Base-by-base conservation (phyloP, 257 asterid genomes). In the Solanum appendiculatum region DNA sequence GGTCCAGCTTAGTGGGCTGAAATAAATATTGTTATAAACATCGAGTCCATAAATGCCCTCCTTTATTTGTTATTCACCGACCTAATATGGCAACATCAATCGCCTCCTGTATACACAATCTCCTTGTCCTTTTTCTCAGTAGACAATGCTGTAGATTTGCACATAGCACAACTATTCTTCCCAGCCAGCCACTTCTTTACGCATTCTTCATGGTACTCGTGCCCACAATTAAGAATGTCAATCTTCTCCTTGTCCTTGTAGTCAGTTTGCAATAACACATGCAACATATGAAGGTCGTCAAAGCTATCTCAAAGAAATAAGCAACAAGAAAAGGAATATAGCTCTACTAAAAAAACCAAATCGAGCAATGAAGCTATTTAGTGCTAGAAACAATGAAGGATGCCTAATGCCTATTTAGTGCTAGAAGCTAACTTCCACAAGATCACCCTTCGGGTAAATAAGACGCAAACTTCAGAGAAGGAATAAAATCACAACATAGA, bases 121-220 rank as follows among this genome's bases (percentile, higher is more conserved):
- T 51, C 23, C 58, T 51, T 86, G 51, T 86, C 88, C 86, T 89
- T 89, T 48, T 88, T 88, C 88, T 74, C 89, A n/a, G 82, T 81
- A 48, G 78, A 86, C 90, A 94, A 88, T 64, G 93, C 96, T 27
- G 93, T 84, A n/a, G 94, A 91, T 89, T 94, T 95, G 95, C 95
- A 95, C 6, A 95, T 92, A 3, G 98, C 95, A 60, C 97, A 94
- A 8, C 88, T 82, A 56, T 94, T 94, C 92, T 95, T 95, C 91
- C 91, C 77, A 29, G 85, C 85, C 91, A 95, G 88, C 97, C 96
- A 95, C 88, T 92, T 94, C 89, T 87, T 93, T 44, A 94, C 82
- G 89, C 97, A 95, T 29, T 89, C 96, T 5, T 74, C 90, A 86
- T 95, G 96, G 86, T 93, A 15, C 58, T 5, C 23, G 1, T 51